Evolutionary conservation across 2,329 filamentous ascomycete species (phyloP), one percentile per base, ranked within the genome.

Genomic region (Chaetothyriales sp.): DNA sequence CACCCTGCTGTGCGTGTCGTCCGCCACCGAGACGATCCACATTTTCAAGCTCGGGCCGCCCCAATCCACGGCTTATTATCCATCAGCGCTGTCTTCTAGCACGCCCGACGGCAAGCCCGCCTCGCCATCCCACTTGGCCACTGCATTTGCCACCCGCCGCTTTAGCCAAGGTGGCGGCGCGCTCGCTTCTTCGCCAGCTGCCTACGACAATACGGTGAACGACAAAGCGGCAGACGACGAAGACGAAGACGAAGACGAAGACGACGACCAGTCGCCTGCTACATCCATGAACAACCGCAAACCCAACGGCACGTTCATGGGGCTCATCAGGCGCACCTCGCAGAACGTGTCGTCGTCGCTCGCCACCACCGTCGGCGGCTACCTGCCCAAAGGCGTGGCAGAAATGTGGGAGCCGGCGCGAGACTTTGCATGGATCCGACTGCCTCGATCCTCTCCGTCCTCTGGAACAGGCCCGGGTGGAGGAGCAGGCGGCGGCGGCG

Each of bases 401-500:
- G 90, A 97, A 69, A 95, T 97, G 77, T 97, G 89, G 89, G 92
- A 98, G 63, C 92, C 92, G 0, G 74, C 85, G 54, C 80, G 92
- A 51, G 92, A 98, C 68, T 98, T 98, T 70, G 92, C 92, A 1
- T 97, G 87, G 76, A 89, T 97, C 64, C 94, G 92, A 66, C 80
- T 98, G 47, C 90, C 90, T 13, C 87, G 85, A 63, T 67, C 65
- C 5, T 63, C 61, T 7, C 33, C 33, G 13, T 40, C 33, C 15
- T 63, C 61, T 29, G 69, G 69, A 20, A 63, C 65, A 20, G 63
- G 67, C 28, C 15, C 10, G 10, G 33, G 8, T 15, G 33, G 33
- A 40, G 33, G 33, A 5, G 13, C 62, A 62, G 4, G 57, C 64
- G 1, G 62, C 65, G 47, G 61, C 54, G 13, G 61, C 58, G 37